These are phyloP conservation scores for Teratosphaeria epicoccoides DNA, from an alignment of 2,329 filamentous ascomycete genomes.

Conservation along the genomic window DNA sequence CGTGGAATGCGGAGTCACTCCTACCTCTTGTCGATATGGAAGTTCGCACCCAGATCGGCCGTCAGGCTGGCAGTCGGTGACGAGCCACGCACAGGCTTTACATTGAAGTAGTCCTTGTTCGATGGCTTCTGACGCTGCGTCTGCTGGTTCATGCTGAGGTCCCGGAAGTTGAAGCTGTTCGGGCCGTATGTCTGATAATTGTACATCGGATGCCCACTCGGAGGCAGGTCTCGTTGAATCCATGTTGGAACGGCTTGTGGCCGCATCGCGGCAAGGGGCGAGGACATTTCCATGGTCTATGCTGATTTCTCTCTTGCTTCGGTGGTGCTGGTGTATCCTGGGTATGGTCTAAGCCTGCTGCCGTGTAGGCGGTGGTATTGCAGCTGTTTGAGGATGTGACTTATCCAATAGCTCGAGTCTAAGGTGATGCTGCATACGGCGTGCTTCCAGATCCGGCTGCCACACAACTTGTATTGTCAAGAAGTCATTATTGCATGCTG, in stretches of 20 bases:
- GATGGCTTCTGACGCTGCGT: constrained; percentile 46
- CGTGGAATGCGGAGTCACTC: constrained; percentile 28
- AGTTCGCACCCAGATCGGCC: constrained; percentile 92
- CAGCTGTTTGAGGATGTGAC: constrained; percentile 1
- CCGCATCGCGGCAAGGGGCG: constrained; percentile 87
- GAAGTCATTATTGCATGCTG: constrained; percentile 1
- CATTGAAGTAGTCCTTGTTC: constrained; percentile 67
- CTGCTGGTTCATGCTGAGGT: constrained; percentile 52
- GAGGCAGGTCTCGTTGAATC: constrained; percentile 47
- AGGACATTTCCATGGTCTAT: constrained; percentile 73
- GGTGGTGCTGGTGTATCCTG: background rate
- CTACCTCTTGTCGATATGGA: constrained; percentile 88
- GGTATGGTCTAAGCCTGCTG: background rate
- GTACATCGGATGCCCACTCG: constrained; percentile 41
- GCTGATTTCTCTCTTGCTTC: constrained; percentile 1
- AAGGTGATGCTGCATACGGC: constrained; percentile 4
- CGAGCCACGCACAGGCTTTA: constrained; percentile 65
- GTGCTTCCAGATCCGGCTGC: constrained; percentile 3
- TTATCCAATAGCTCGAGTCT: constrained; percentile 5
- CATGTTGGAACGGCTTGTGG: constrained; percentile 55
- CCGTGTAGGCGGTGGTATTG: background rate
- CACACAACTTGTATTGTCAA: constrained; percentile 1
- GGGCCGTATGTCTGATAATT: constrained; percentile 47
- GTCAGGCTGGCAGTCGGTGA: constrained; percentile 86
- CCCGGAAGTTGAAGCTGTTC: constrained; percentile 65